Base-by-base conservation (phyloP, 176 grass and related monocot genomes). In the Oryza rufipogon region DNA sequence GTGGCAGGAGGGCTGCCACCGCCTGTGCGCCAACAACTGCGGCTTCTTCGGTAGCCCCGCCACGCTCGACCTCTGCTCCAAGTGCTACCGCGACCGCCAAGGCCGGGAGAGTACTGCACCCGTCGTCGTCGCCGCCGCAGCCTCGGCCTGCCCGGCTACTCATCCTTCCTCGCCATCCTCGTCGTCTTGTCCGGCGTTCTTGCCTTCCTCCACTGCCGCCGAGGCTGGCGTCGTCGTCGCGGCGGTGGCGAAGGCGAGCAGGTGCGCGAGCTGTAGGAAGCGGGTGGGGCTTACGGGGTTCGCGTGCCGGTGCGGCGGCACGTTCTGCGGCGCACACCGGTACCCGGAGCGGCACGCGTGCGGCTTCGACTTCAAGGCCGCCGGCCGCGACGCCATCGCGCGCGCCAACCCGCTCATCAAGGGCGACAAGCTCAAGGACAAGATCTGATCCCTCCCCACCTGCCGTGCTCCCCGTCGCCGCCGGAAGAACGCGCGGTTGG, bases 261-360 rank as follows among this genome's bases (percentile, higher is more conserved):
- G 78, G 71, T 81, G 85, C 78, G 64, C 79, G 19, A 49, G 79
- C 49, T 87, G 85, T 79, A 49, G 79, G 72, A 87, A 70, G 85
- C 85, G 85, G 71, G 72, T 87, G 49, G 79, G 85, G 34, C 79
- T 81, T 64, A 82, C 79, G 48, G 85, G 72, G 25, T 88, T 88
- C 80, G 28, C 66, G 41, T 87, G 86, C 86, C 86, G 80, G 5
- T 87, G 86, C 80, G 80, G 80, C 11, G 73, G 26, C 73, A 88
- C 80, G 26, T 83, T 88, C 86, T 88, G 86, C 86, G 73, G 86
- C 28, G 66, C 33, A 5, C 86, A 88, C 73, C 80, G 86, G 41
- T 88, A 88, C 86, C 86, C 80, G 42, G 80, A 88, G 86, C 65
- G 73, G 7, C 86, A 88, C 80, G 86, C 73, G 14, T 88, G 86